phyloP scores from a whole-genome alignment of 495 filamentous ascomycete species.

The Neurospora sp. region DNA sequence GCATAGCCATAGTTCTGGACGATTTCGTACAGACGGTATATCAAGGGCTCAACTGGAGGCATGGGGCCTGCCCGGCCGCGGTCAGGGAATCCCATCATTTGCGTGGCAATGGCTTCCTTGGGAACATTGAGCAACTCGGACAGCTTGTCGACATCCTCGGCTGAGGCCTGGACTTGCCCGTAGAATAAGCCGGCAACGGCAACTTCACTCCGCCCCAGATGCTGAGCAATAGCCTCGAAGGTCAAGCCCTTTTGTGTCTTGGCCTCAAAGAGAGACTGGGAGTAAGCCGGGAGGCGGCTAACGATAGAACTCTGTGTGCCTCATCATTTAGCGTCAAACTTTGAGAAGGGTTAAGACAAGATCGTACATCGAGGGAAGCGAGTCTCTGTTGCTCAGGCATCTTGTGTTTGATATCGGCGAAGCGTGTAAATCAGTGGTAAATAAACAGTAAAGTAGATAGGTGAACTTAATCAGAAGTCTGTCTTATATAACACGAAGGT shows the following conservation, averaged over 20 bases:
- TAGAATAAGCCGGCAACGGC: constrained; percentile 91
- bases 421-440: background rate
- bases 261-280: constrained; percentile 69
- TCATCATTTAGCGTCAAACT: constrained; percentile 3
- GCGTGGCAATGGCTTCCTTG: constrained; percentile 43
- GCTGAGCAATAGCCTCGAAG: constrained; percentile 70
- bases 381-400: constrained; percentile 20
- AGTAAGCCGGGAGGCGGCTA: constrained; percentile 53
- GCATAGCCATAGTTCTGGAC: constrained; percentile 98
- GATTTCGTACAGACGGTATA: constrained; percentile 92
- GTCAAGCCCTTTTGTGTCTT: constrained; percentile 66
- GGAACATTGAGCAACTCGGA: constrained; percentile 55
- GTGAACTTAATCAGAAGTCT: background rate
- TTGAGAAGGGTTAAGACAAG: background rate
- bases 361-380: constrained; percentile 26
- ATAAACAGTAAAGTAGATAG: background rate
- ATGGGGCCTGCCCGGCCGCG: constrained; percentile 78
- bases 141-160: constrained; percentile 68
- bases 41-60: constrained; percentile 88
- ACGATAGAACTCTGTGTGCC: constrained; percentile 27
- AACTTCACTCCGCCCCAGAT: constrained; percentile 79
- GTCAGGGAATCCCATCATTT: constrained; percentile 69
- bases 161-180: constrained; percentile 73
- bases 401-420: background rate
- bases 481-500: background rate